These are phyloP conservation scores for Globisporangium yorkense DNA, from an alignment of 352 stramenopile genomes.

Conservation along the genomic window DNA sequence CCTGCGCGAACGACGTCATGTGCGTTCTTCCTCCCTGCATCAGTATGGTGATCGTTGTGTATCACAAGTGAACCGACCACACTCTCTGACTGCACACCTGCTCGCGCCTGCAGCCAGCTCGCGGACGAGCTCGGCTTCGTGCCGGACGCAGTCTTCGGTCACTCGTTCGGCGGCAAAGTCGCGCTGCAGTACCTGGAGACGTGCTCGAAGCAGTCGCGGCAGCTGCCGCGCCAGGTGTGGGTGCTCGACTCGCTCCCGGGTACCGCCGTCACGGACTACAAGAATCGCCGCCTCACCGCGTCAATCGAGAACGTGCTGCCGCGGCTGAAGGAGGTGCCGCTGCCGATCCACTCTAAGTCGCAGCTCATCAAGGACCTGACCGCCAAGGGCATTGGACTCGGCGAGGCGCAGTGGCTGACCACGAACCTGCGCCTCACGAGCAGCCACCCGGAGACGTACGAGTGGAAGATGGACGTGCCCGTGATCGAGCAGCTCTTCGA, in stretches of 20 bases:
- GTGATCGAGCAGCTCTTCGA: slow-evolving; percentile 71
- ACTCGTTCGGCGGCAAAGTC: slow-evolving; percentile 81
- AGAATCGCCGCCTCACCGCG: slow-evolving; percentile 45
- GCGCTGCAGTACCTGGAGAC: slow-evolving; percentile 61
- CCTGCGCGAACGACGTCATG: slow-evolving; percentile 67
- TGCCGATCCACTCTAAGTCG: slow-evolving; percentile 66
- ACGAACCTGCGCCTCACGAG: slow-evolving; percentile 60
- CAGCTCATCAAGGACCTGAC: slow-evolving; percentile 62
- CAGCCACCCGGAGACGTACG: slow-evolving; percentile 51
- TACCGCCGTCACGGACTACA: slow-evolving; percentile 55
- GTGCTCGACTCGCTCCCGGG: slow-evolving; percentile 67
- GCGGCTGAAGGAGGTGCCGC: slow-evolving; percentile 58
- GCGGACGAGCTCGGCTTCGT: slow-evolving; percentile 41
- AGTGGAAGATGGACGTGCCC: slow-evolving; percentile 78
- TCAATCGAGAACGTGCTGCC: slow-evolving; percentile 74
- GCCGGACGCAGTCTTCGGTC: slow-evolving; percentile 56
- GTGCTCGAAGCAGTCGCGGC: slow-evolving; percentile 33
- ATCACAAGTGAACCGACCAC: not conserved
- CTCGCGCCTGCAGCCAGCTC: slow-evolving; percentile 30
- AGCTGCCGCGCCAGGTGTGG: slow-evolving; percentile 54
- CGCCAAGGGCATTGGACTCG: slow-evolving; percentile 45
- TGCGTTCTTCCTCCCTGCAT: slow-evolving; percentile 14
- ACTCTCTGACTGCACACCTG: not conserved
- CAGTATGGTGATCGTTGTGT: too few species aligned
- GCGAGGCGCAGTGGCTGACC: slow-evolving; percentile 77